Conservation (phyloP, 768 basidiomycete species). For the Candolleomyces eurysporus region DNA sequence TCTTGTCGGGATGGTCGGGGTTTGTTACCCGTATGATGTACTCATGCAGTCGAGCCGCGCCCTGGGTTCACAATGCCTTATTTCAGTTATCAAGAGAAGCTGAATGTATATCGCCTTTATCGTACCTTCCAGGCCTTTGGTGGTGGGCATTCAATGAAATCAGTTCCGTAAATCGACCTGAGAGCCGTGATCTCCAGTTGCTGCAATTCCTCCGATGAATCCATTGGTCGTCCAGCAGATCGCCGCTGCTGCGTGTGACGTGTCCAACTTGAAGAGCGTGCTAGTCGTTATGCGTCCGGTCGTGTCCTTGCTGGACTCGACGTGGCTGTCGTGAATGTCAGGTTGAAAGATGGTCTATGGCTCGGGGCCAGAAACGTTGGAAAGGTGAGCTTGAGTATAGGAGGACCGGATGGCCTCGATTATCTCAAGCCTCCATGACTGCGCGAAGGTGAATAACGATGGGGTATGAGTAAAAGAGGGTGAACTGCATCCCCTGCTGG, state of each 20-base stretch:
- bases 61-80: conserved; percentile 35
- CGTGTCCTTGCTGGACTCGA: neutral
- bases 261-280: no score
- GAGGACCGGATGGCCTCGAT: conserved; percentile 68
- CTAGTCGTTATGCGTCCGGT: no score
- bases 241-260: no score
- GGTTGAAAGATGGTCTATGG: conserved; percentile 8
- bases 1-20: conserved; percentile 58
- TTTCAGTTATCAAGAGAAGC: conserved; percentile 6
- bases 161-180: conserved; percentile 76
- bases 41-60: conserved; percentile 67
- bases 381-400: conserved; percentile 51
- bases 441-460: conserved; percentile 10
- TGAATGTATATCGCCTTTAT: neutral
- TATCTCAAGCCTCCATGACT: conserved; percentile 72
- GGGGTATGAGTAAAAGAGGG: conserved; percentile 11
- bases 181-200: conserved; percentile 72
- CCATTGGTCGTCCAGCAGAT: conserved; percentile 42
- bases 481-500: neutral
- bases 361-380: conserved; percentile 23
- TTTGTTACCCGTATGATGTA: conserved; percentile 74
- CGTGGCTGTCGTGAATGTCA: conserved; percentile 1
- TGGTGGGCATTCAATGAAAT: conserved; percentile 71
- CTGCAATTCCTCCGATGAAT: conserved; percentile 68
- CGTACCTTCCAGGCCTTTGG: conserved; percentile 83